These are phyloP conservation scores for Coniophora puteana DNA, from an alignment of 1,284 basidiomycete genomes.

Conservation along the genomic window DNA sequence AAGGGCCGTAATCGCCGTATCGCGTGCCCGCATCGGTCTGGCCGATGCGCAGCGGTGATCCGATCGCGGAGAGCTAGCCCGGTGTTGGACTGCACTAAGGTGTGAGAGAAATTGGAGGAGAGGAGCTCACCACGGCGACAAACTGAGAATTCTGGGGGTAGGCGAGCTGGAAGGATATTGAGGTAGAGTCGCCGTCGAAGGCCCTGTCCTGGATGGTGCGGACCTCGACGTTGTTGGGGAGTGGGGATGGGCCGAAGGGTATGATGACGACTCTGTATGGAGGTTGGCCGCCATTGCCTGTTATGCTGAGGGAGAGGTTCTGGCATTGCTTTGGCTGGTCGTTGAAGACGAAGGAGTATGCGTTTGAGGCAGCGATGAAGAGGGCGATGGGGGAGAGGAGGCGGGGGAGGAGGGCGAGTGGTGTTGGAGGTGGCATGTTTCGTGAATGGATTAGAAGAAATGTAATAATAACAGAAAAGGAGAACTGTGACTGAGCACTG, in stretches of 20 bases:
- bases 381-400: constrained; percentile 22
- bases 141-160: constrained; percentile 69
- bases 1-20: no score
- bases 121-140: constrained; percentile 66
- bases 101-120: constrained; percentile 1
- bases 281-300: constrained; percentile 46
- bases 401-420: constrained; percentile 10
- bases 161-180: constrained; percentile 53
- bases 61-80: no score
- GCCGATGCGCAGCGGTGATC: no score
- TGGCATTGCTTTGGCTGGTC: constrained; percentile 58
- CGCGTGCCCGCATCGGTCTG: no score
- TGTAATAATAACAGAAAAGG: no score
- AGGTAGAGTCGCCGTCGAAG: constrained; percentile 41
- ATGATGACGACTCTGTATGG: constrained; percentile 66
- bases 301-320: constrained; percentile 53
- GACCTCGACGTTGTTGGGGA: constrained; percentile 58
- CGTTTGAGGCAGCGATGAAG: constrained; percentile 30
- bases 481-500: no score
- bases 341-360: constrained; percentile 62
- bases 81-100: no score
- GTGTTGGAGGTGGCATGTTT: constrained; percentile 12
- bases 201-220: constrained; percentile 54
- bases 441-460: not conserved
- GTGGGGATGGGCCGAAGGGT: constrained; percentile 59